Conservation (phyloP, 148 eudicot species). For the Diospyros lotus region DNA sequence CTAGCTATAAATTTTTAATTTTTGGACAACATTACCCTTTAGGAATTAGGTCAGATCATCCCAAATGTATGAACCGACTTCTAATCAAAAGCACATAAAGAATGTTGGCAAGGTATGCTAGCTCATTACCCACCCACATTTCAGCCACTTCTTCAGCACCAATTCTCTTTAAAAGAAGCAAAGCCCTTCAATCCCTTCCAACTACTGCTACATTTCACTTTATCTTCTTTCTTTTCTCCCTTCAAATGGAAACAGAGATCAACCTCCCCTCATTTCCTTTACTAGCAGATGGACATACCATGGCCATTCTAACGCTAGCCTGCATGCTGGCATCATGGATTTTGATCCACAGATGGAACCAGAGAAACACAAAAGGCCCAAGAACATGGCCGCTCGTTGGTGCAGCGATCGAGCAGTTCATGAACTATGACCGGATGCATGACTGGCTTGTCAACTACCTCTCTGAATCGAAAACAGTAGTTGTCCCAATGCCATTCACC, state of each 20-base stretch:
- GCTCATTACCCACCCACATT: conserved; percentile 15
- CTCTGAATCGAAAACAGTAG: conserved; percentile 48
- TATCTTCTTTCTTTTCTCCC: not conserved
- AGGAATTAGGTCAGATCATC: conserved; percentile 21
- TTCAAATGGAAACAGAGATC: conserved; percentile 8
- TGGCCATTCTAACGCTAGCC: conserved; percentile 27
- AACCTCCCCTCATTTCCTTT: not conserved
- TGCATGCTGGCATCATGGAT: conserved; percentile 60
- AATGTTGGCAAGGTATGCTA: conserved; percentile 12
- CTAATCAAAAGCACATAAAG: conserved; percentile 26
- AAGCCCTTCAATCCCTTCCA: conserved; percentile 6
- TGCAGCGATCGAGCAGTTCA: conserved; percentile 65
- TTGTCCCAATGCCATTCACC: conserved; percentile 82
- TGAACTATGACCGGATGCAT: conserved; percentile 80
- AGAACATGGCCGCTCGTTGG: conserved; percentile 92
- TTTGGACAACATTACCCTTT: too few relatives aligned
- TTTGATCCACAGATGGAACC: conserved; percentile 63
- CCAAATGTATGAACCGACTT: conserved; percentile 27
- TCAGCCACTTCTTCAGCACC: conserved; percentile 12
- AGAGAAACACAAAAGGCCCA: conserved; percentile 65
- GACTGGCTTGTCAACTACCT: conserved; percentile 83
- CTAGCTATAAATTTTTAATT: too few relatives aligned
- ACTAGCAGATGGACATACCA: conserved; percentile 14
- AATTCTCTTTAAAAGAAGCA: conserved; percentile 2
- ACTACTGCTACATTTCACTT: conserved; percentile 5